Conservation (phyloP, 306 rosid genomes). For the Vicia villosa region DNA sequence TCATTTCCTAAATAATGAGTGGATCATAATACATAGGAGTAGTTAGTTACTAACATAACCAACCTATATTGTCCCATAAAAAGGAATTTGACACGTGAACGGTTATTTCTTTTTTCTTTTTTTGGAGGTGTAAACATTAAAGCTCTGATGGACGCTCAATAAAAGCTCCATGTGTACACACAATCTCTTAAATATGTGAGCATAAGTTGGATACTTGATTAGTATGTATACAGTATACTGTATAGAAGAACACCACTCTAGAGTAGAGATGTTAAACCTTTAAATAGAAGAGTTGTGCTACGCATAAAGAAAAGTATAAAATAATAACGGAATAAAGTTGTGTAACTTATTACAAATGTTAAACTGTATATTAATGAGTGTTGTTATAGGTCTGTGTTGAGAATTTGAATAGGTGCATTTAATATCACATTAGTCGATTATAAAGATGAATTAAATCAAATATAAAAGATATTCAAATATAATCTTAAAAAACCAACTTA, state of each 20-base stretch:
- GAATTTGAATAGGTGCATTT: too few species aligned
- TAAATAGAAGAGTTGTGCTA: too few species aligned
- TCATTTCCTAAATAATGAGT: not conserved
- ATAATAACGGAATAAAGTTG: too few species aligned
- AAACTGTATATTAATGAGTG: too few species aligned
- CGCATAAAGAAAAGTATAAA: too few species aligned
- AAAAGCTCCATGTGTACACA: not conserved
- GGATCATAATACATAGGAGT: not conserved
- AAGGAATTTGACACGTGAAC: constrained; percentile 2
- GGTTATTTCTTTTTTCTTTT: not conserved
- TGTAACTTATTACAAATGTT: too few species aligned
- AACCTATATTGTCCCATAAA: not conserved
- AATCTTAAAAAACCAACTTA: too few species aligned
- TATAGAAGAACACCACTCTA: not conserved
- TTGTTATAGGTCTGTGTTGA: too few species aligned
- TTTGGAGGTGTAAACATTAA: constrained; percentile 10
- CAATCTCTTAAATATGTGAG: not conserved
- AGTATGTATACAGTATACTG: not conserved
- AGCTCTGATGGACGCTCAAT: not conserved
- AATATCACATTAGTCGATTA: too few species aligned
- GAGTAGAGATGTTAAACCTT: not conserved
- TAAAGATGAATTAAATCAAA: too few species aligned
- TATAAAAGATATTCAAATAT: too few species aligned
- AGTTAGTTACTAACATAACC: not conserved
- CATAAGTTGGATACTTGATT: not conserved